phyloP scores from a whole-genome alignment of 2,329 filamentous ascomycete species.

The Trichoderma koningii region DNA sequence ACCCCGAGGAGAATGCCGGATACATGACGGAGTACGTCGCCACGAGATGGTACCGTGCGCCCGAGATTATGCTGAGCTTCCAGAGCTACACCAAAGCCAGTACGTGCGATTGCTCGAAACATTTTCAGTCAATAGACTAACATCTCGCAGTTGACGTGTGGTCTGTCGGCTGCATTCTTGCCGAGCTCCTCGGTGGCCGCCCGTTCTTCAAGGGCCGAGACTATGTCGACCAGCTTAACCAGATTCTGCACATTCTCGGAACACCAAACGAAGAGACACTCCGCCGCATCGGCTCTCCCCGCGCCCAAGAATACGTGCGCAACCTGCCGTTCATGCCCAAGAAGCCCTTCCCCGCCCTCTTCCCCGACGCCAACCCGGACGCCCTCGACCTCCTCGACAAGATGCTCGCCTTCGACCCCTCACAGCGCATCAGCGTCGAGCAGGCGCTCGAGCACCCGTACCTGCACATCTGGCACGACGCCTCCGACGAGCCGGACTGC shows the following conservation, averaged over 20 bases:
- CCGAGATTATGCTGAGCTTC: slow-evolving; percentile 99
- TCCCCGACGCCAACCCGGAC: slow-evolving; percentile 93
- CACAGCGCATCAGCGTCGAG: slow-evolving; percentile 89
- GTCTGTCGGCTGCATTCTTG: slow-evolving; percentile 97
- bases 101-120: slow-evolving; percentile 58
- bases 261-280: slow-evolving; percentile 96
- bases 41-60: slow-evolving; percentile 91
- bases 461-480: slow-evolving; percentile 97
- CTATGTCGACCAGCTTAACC: slow-evolving; percentile 99
- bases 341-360: slow-evolving; percentile 82
- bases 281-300: slow-evolving; percentile 87
- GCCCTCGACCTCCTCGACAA: slow-evolving; percentile 92
- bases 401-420: slow-evolving; percentile 97
- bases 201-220: slow-evolving; percentile 99
- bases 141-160: slow-evolving; percentile 81
- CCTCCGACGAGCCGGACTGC: slow-evolving; percentile 91
- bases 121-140: background rate
- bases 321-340: slow-evolving; percentile 96
- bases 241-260: slow-evolving; percentile 96
- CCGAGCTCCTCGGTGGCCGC: slow-evolving; percentile 90
- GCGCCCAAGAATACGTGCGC: slow-evolving; percentile 96
- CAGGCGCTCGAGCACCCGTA: slow-evolving; percentile 95
- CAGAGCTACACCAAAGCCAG: slow-evolving; percentile 99
- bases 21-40: slow-evolving; percentile 99
- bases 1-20: slow-evolving; percentile 96